Conservation (phyloP, 306 rosid species). For the Argentina anserina region DNA sequence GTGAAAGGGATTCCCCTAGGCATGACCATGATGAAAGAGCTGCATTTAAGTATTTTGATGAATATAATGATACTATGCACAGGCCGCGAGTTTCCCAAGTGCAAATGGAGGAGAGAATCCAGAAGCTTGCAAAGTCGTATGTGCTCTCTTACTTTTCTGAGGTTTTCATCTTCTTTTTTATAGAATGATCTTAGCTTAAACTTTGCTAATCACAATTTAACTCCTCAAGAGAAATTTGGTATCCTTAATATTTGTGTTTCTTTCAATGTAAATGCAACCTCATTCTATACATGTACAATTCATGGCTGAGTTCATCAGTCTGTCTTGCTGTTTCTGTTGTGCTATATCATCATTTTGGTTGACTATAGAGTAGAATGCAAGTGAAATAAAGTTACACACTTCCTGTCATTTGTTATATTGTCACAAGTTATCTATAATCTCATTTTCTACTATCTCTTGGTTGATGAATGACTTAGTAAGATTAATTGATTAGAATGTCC, state of each 20-base stretch:
- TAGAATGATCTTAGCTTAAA: background rate
- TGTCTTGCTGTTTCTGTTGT: background rate
- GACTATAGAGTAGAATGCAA: background rate
- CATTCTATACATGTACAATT: background rate
- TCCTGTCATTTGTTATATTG: background rate
- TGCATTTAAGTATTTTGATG: conserved; percentile 68
- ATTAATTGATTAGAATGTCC: background rate
- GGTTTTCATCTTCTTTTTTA: conserved; percentile 23
- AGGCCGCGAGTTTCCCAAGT: conserved; percentile 55
- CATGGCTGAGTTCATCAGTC: background rate
- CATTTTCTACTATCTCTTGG: background rate
- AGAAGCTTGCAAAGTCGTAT: conserved; percentile 70
- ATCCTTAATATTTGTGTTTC: background rate
- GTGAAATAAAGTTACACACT: background rate
- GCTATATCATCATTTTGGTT: background rate
- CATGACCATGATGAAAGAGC: conserved; percentile 53
- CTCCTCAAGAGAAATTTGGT: background rate
- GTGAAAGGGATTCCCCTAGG: conserved; percentile 21
- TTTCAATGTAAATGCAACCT: background rate
- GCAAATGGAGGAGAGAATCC: conserved; percentile 86
- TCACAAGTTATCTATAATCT: background rate
- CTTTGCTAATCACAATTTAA: background rate
- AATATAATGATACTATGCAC: conserved; percentile 35
- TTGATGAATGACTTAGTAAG: background rate
- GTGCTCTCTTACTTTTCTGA: conserved; percentile 15